These are phyloP conservation scores for Fusarium longipes DNA, from an alignment of 2,329 filamentous ascomycete genomes.

Conservation along the genomic window DNA sequence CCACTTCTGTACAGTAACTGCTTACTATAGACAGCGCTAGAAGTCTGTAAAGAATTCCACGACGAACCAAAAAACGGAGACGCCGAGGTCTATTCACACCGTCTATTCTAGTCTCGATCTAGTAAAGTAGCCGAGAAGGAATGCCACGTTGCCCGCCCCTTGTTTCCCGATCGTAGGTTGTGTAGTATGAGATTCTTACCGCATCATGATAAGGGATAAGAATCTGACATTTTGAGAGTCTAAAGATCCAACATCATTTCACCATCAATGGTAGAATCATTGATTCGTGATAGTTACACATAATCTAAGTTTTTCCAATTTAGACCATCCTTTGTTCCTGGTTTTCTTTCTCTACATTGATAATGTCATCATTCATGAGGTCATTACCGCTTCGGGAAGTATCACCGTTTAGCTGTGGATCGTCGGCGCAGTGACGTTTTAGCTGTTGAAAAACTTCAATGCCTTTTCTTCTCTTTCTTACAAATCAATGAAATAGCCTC, in stretches of 20 bases:
- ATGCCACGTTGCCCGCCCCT: background rate
- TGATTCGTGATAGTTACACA: background rate
- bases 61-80: constrained; percentile 22
- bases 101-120: background rate
- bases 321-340: background rate
- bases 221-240: background rate
- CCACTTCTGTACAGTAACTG: background rate
- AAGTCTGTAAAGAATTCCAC: constrained; percentile 23
- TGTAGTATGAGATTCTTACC: background rate
- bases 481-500: constrained; percentile 30
- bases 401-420: constrained; percentile 31
- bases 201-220: background rate
- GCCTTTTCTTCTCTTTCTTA: constrained; percentile 12
- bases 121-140: constrained; percentile 14
- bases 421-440: constrained; percentile 28
- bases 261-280: background rate
- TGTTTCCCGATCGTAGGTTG: too few relatives aligned
- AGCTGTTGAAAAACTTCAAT: constrained; percentile 16
- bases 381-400: constrained; percentile 36
- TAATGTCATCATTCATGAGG: constrained; percentile 11
- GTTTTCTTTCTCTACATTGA: too few relatives aligned
- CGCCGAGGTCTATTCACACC: constrained; percentile 7
- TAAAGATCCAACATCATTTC: background rate
- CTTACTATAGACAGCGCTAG: constrained; percentile 17
- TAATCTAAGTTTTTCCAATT: too few relatives aligned